phyloP scores from a whole-genome alignment of 352 stramenopile genomes.

The Phytophthora hibernalis region DNA sequence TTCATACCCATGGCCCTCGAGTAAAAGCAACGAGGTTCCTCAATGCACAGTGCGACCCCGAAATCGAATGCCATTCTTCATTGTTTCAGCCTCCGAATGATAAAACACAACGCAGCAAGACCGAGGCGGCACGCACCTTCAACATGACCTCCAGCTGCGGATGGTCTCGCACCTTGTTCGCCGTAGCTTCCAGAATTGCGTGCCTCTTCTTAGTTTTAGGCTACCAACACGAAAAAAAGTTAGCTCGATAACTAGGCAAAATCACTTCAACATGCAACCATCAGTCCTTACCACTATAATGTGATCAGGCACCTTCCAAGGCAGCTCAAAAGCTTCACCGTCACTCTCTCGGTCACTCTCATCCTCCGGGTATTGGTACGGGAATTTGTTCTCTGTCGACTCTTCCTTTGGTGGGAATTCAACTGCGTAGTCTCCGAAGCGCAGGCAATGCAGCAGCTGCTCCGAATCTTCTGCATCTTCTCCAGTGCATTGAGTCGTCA shows the following conservation, averaged over 20 bases:
- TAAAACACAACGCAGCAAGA: not conserved
- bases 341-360: constrained; percentile 33
- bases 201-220: constrained; percentile 52
- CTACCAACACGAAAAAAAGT: constrained; percentile 19
- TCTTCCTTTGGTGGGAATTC: constrained; percentile 41
- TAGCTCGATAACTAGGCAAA: not conserved
- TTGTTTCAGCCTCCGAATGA: not conserved
- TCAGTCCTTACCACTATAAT: constrained; percentile 37
- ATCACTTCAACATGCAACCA: constrained; percentile 13
- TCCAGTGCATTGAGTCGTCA: not conserved
- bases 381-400: constrained; percentile 43
- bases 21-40: not conserved
- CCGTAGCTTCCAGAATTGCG: constrained; percentile 52
- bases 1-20: no score
- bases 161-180: constrained; percentile 48
- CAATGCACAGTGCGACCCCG: not conserved
- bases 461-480: constrained; percentile 16
- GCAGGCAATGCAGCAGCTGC: constrained; percentile 48
- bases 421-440: constrained; percentile 53
- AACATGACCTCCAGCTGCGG: constrained; percentile 59
- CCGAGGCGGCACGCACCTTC: constrained; percentile 31
- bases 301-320: constrained; percentile 35
- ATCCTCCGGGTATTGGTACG: constrained; percentile 53
- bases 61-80: not conserved
- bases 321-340: constrained; percentile 35